Evolutionary conservation across 352 stramenopile genomes (phyloP).

Genomic region (Phytophthora tubulina): DNA sequence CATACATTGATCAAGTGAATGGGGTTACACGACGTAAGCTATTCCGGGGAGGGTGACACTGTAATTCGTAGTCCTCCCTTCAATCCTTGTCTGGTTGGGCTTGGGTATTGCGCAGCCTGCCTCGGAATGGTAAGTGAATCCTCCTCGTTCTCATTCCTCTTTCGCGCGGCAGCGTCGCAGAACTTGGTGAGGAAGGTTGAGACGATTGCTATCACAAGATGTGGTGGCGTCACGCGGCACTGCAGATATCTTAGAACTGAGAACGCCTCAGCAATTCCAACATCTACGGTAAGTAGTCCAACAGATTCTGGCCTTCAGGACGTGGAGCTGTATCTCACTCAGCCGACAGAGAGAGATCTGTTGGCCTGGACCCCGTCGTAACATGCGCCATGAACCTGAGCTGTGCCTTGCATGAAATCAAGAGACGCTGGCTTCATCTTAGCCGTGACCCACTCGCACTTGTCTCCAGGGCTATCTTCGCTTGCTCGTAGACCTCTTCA

Average conservation of each 20-base stretch:
- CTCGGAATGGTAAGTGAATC: background rate
- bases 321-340: no score
- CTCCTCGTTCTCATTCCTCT: background rate
- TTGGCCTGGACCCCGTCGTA: background rate
- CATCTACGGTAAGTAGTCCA: no score
- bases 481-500: no score
- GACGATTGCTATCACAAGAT: background rate
- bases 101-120: no score
- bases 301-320: background rate
- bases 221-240: background rate
- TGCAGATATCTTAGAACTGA: background rate
- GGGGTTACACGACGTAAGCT: background rate
- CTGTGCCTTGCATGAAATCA: background rate
- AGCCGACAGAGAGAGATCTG: background rate
- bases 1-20: constrained; percentile 2
- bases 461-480: no score
- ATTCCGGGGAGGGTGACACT: background rate
- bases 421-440: constrained; percentile 1
- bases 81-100: background rate
- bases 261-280: no score
- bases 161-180: background rate
- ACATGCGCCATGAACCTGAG: background rate
- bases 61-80: constrained; percentile 27
- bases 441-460: background rate
- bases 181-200: background rate